Conservation (phyloP, 163 green algal species). For the Prototheca wickerhamii region DNA sequence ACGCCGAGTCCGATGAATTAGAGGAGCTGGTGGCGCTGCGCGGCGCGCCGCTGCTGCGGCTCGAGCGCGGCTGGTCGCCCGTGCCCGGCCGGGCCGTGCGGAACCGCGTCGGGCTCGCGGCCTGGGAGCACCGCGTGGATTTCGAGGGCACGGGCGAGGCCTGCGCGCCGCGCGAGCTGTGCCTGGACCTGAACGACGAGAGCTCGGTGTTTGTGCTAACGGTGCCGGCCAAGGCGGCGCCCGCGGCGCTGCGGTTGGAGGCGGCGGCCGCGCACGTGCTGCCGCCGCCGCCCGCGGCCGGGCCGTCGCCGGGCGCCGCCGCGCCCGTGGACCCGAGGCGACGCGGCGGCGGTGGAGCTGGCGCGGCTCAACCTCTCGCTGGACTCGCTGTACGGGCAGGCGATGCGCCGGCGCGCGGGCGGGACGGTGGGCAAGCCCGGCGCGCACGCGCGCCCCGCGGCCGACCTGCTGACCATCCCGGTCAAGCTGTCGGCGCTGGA, state of each 20-base stretch:
- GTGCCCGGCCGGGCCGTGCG: background rate
- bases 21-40: background rate
- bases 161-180: background rate
- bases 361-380: conserved; percentile 33
- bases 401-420: conserved; percentile 4
- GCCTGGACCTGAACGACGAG: conserved; percentile 33
- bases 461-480: conserved; percentile 32
- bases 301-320: background rate
- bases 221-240: background rate
- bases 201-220: conserved; percentile 10
- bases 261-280: conserved; percentile 10
- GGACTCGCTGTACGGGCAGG: conserved; percentile 20
- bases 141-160: conserved; percentile 1
- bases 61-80: conserved; percentile 2
- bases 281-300: background rate
- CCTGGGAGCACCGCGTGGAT: conserved; percentile 1
- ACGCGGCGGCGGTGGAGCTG: conserved; percentile 20
- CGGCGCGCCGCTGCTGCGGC: conserved; percentile 9
- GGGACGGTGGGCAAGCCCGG: conserved; percentile 1
- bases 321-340: background rate
- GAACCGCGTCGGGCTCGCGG: background rate
- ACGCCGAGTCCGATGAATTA: background rate
- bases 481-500: conserved; percentile 9
- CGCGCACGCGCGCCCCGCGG: conserved; percentile 9
- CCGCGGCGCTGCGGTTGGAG: background rate